Base-by-base conservation (phyloP, 208 protist species). In the Leishmania tropica region DNA sequence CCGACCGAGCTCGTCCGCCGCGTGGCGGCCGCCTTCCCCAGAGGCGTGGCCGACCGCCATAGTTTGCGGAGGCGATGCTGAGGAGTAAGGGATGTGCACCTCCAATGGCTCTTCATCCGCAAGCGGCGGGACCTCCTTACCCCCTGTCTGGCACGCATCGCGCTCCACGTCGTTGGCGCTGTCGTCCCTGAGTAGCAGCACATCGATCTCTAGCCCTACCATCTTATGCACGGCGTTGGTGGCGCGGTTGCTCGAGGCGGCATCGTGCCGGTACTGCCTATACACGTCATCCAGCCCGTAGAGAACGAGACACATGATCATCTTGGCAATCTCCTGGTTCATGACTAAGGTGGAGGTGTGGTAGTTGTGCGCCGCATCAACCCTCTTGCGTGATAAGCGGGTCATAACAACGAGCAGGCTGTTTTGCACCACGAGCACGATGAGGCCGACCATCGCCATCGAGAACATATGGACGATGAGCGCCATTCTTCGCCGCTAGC, bases 391-490 rank as follows among this genome's bases (percentile, higher is more conserved):
- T 3, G 90, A 93, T 48, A 90, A 92, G 51, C 93, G 89, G 40
- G 92, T 97, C 87, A 95, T 81, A 7, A 97, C 83, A 28, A 95
- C 91, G 28, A 94, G 81, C 2, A 90, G 79, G 64, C 92, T 93
- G 80, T 96, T 97, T 73, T 97, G 94, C 2, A 95, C 15, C 4
- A 96, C 91, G 3, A 97, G 84, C 10, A 95, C 90, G 68, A 94
- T 21, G 77, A 97, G 92, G 58, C 89, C 93, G 3, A 96, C n/a
- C 75, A 78, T 58, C 45, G 87, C 81, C 64, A 90, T 84, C 11
- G 86, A 89, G n/a, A 45, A 82, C 62, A 85, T 13, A 28, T 67
- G 58, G 2, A 62, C 35, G 4, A 84, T 64, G 0, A 84, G 82
- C 67, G 40, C 40, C 76, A 81, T 85, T 35, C 53, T 48, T 54